Conservation (phyloP, 306 rosid species). For the Acmispon strigosus region DNA sequence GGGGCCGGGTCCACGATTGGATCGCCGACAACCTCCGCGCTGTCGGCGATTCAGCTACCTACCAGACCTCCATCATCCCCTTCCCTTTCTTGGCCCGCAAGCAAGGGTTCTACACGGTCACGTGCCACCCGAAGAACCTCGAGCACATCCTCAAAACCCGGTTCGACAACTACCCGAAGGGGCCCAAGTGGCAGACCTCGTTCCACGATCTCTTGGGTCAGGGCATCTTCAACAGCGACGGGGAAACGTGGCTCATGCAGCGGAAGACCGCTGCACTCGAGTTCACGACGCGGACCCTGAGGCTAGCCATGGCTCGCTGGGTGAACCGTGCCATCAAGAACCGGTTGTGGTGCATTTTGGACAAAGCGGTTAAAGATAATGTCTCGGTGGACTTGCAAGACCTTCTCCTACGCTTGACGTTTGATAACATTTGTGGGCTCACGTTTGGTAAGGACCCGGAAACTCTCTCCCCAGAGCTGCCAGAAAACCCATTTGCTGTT, state of each 20-base stretch:
- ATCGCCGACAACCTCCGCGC: constrained; percentile 51
- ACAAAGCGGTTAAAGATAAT: constrained; percentile 40
- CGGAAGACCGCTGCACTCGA: constrained; percentile 92
- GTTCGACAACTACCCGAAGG: constrained; percentile 84
- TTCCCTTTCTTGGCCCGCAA: constrained; percentile 63
- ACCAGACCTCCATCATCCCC: constrained; percentile 73
- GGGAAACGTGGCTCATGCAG: constrained; percentile 87
- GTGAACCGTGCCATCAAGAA: constrained; percentile 71
- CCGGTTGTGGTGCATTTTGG: constrained; percentile 73
- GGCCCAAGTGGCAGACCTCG: constrained; percentile 75
- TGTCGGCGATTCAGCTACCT: constrained; percentile 50
- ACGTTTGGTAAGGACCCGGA: constrained; percentile 89
- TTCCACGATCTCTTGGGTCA: constrained; percentile 82
- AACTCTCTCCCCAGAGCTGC: constrained; percentile 56
- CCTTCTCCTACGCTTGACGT: constrained; percentile 67
- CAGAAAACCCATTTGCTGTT: constrained; percentile 50
- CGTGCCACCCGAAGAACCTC: constrained; percentile 76
- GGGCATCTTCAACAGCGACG: constrained; percentile 91
- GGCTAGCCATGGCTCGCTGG: constrained; percentile 94
- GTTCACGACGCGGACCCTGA: constrained; percentile 75
- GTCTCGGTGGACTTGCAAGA: constrained; percentile 68
- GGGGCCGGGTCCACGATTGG: constrained; percentile 68
- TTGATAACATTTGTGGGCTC: constrained; percentile 88
- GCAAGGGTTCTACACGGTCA: constrained; percentile 76
- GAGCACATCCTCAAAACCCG: constrained; percentile 78